These are phyloP conservation scores for Raffaelea arxii DNA, from an alignment of 2,329 filamentous ascomycete genomes.

Conservation along the genomic window DNA sequence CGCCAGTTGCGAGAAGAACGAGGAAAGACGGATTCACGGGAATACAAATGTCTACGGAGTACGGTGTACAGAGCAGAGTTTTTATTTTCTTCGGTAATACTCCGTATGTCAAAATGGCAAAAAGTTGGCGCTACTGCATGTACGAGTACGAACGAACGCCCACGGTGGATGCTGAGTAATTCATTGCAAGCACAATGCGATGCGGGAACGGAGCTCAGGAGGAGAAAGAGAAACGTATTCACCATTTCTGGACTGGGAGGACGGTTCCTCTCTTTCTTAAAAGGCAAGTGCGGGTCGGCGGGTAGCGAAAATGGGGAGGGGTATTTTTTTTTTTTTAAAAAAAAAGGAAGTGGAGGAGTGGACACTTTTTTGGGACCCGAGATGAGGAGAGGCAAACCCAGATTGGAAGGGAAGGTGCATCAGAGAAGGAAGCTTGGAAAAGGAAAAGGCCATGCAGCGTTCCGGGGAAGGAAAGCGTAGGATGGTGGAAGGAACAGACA, in stretches of 20 bases:
- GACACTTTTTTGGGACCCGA: neutral
- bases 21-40: too few species aligned
- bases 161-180: too few species aligned
- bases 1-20: too few species aligned
- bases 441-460: neutral
- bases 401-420: too few species aligned
- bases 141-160: too few species aligned
- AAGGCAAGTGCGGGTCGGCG: conserved; percentile 6
- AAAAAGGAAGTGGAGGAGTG: neutral
- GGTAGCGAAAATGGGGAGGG: conserved; percentile 2
- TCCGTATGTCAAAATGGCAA: neutral
- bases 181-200: neutral
- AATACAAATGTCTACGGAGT: too few species aligned
- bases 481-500: neutral
- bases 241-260: too few species aligned
- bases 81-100: too few species aligned
- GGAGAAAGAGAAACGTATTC: too few species aligned
- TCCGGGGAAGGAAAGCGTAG: neutral
- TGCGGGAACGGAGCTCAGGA: neutral
- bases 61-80: too few species aligned
- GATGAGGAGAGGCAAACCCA: neutral
- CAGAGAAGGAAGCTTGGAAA: neutral
- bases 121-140: neutral
- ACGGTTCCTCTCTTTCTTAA: neutral
- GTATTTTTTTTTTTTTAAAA: too few species aligned